Base-by-base conservation (phyloP, 139 green algal genomes). In the Desmodesmus armatus region DNA sequence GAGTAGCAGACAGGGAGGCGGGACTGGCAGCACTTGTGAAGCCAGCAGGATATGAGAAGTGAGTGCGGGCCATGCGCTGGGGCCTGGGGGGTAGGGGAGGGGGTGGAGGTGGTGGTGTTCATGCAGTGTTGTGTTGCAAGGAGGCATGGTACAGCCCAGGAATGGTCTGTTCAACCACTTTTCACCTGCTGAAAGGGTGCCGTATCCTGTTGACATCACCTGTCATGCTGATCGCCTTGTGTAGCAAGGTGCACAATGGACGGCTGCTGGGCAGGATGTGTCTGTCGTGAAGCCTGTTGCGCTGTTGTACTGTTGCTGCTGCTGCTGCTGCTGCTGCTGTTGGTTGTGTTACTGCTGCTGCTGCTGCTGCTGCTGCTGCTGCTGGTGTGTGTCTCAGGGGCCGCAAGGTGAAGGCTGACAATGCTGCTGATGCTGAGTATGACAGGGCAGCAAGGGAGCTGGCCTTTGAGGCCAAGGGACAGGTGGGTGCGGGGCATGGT, bases 381-480 rank as follows among this genome's bases (percentile, higher is more conserved):
- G 60, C 40, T 77, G 37, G 41, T 67, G 5, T 51, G 5, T 23
- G 40, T 31, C 41, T 23, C 86, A 93, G 88, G 80, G 85, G 80
- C 53, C 31, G 86, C 62, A 92, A 91, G 75, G 33, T 88, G 3
- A 87, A 88, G 76, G 41, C 93, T 3, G 89, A 91, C 37, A 83
- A 85, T 33, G 47, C 88, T 70, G 92, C 88, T 0, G 95, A 97
- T 65, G 79, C 80, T 5, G 89, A 71, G 0, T 98, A 96, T 85
- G 95, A 98, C 72, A 41, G 85, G 21, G 87, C 93, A 44, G 90
- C 92, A 0, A 85, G 91, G 29, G 91, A 95, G 84, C 90, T 97
- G 44, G 90, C 93, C 13, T 97, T 94, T 82, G 94, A 97, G 66
- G 88, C 89, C 37, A 94, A 95, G 80, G 91, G 86, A 29, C 73